Conservation (phyloP, 129 eudicot genomes). For the Saussurea involucrata region DNA sequence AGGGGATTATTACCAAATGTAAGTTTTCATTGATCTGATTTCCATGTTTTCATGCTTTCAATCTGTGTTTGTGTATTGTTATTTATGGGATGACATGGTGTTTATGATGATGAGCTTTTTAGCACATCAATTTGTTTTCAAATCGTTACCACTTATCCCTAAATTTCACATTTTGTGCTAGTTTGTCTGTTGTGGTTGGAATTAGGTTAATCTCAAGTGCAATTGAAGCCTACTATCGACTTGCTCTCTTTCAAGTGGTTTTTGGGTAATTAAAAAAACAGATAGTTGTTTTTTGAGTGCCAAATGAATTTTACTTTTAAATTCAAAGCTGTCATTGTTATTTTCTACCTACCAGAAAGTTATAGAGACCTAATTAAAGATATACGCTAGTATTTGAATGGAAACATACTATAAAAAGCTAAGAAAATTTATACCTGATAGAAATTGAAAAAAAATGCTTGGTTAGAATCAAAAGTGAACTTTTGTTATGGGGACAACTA, state of each 20-base stretch:
- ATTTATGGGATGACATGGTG: background rate
- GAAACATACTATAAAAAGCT: background rate
- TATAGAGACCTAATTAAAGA: background rate
- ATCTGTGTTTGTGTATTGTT: background rate
- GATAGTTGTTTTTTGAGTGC: too few relatives aligned
- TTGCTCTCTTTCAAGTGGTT: background rate
- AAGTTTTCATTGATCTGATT: background rate
- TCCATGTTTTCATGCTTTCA: background rate
- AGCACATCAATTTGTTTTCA: background rate
- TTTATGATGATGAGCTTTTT: background rate
- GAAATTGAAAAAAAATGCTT: background rate
- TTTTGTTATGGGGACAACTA: background rate
- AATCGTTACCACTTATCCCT: background rate
- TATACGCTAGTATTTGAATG: background rate
- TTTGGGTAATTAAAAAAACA: background rate
- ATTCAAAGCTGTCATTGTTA: too few relatives aligned
- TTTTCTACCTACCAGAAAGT: too few relatives aligned
- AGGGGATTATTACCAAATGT: constrained; percentile 96
- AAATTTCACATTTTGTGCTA: background rate
- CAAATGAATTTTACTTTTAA: too few relatives aligned
- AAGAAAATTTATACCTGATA: too few relatives aligned
- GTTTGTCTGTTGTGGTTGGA: background rate
- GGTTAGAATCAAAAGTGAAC: background rate
- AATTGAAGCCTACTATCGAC: background rate
- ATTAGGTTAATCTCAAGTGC: background rate